These are phyloP conservation scores for Kalmusia sp. DNA, from an alignment of 2,329 filamentous ascomycete species.

Conservation along the genomic window DNA sequence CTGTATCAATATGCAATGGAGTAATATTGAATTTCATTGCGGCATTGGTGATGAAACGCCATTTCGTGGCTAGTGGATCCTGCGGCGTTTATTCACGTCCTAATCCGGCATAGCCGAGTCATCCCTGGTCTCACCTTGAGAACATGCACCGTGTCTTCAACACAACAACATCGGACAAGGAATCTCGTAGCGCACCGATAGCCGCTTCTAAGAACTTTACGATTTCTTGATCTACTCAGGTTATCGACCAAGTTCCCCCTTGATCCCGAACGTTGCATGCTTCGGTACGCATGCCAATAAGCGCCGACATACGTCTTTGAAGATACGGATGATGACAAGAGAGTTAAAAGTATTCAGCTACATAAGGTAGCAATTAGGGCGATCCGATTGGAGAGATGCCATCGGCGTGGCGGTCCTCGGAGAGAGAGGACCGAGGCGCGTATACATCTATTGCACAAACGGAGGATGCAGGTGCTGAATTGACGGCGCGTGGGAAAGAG, in stretches of 20 bases:
- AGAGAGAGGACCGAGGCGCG: constrained; percentile 27
- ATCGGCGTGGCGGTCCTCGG: constrained; percentile 24
- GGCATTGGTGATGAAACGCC: neutral
- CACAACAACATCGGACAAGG: neutral
- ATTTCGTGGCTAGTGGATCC: constrained; percentile 7
- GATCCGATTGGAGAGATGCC: constrained; percentile 22
- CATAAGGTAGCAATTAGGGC: constrained; percentile 8
- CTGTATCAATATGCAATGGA: neutral
- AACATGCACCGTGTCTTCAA: constrained; percentile 22
- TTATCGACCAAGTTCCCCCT: no score
- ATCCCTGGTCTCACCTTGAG: constrained; percentile 12
- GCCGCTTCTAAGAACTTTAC: no score
- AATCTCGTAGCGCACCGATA: no score
- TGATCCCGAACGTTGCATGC: no score
- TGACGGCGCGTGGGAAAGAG: constrained; percentile 25
- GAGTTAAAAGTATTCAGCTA: neutral
- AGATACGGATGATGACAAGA: constrained; percentile 14
- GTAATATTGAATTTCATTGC: neutral
- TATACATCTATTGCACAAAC: constrained; percentile 43
- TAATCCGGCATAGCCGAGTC: constrained; percentile 1
- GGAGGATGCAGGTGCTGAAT: constrained; percentile 26
- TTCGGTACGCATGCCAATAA: neutral
- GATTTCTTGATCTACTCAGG: no score
- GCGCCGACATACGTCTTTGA: neutral
- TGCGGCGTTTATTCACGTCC: constrained; percentile 5